Base-by-base conservation (phyloP, 768 basidiomycete genomes). In the Plicaturopsis crispa region DNA sequence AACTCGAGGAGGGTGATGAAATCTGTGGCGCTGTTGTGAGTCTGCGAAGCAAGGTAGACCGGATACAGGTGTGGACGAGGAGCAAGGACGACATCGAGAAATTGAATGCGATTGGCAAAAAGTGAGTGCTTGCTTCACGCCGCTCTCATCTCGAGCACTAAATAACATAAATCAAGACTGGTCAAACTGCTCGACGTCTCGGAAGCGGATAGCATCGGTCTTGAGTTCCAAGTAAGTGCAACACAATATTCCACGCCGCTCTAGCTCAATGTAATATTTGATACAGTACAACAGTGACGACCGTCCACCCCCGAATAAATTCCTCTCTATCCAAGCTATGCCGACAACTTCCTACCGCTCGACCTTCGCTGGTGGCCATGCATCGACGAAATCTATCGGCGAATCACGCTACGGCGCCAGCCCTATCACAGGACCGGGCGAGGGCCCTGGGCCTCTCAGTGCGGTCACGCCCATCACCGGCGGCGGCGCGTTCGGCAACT, bases 51-150 rank as follows among this genome's bases (percentile, higher is more conserved):
- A 91, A 89, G 60, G 79, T 89, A 37, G 88, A 94, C 54, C 68
- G 92, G 36, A 88, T 96, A 39, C 92, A 96, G 57, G 61, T 97
- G 24, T 97, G 92, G 92, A 85, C 82, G 31, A 67, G 92, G 43
- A 71, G 67, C 48, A 87, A 87, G 62, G 86, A 90, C 31, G 87
- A 94, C 47, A 80, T 90, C 1, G 84, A 89, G 55, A 73, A 71
- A 57, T 60, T 94, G 44, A 94, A 96, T 56, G 71, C 69, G 14
- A 84, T 94, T 43, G 92, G 88, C 20, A 84, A 78, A 66, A 80
- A 78, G 56, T n/a, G n/a, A n/a, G n/a, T n/a, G n/a, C n/a, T n/a
- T n/a, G n/a, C n/a, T n/a, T n/a, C n/a, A n/a, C n/a, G n/a, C n/a
- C n/a, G n/a, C n/a, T n/a, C n/a, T n/a, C n/a, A n/a, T n/a, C n/a